Evolutionary conservation across 139 green algal genomes (phyloP).

Genomic region (Trebouxia sp.): DNA sequence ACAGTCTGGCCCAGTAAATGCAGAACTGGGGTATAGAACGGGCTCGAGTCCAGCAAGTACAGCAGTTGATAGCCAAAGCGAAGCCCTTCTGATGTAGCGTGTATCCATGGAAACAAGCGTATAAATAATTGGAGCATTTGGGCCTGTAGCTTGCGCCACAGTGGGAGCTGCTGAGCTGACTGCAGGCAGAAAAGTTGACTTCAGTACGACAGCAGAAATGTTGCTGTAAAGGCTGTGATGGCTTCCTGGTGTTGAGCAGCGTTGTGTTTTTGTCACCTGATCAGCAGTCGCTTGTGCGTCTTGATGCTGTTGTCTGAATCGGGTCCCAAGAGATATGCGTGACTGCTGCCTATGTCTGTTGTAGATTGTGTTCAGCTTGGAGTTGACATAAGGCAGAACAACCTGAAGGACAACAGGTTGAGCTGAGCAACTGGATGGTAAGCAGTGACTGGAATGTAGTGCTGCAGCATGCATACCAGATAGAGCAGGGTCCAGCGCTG

Average conservation of each 20-base stretch:
- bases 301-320: background rate
- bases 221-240: too few relatives aligned
- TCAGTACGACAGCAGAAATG: too few relatives aligned
- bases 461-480: conserved; percentile 37
- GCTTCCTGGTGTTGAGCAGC: background rate
- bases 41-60: conserved; percentile 64
- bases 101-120: conserved; percentile 56
- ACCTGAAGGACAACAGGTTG: conserved; percentile 43
- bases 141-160: background rate
- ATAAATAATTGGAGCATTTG: conserved; percentile 38
- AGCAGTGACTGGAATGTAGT: too few relatives aligned
- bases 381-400: conserved; percentile 68
- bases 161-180: background rate
- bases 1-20: conserved; percentile 65
- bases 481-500: conserved; percentile 39
- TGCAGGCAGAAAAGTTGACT: too few relatives aligned
- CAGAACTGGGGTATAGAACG: conserved; percentile 58
- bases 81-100: conserved; percentile 53
- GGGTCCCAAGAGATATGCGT: background rate
- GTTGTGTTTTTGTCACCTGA: background rate
- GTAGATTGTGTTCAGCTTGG: conserved; percentile 66
- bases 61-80: conserved; percentile 72
- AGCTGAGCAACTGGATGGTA: too few relatives aligned
- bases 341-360: conserved; percentile 4
- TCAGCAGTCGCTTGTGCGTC: background rate